phyloP scores from a whole-genome alignment of 495 filamentous ascomycete species.

The Penicillium desertorum region DNA sequence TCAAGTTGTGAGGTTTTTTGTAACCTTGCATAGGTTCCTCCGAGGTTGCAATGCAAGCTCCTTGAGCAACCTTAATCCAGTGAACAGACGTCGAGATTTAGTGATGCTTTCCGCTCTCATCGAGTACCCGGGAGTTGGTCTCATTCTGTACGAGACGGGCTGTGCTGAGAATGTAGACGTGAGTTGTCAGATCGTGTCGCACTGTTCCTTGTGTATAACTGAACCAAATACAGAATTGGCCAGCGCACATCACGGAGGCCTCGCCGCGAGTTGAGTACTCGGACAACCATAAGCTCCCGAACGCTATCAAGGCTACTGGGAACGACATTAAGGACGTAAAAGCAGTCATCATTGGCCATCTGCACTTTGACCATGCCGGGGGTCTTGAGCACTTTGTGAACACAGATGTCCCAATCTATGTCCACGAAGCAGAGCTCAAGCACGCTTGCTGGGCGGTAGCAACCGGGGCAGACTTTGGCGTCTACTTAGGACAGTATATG shows the following conservation, averaged over 20 bases:
- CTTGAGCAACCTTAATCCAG: slow-evolving; percentile 26
- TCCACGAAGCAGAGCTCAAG: slow-evolving; percentile 52
- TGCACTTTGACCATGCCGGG: slow-evolving; percentile 56
- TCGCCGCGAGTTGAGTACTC: slow-evolving; percentile 48
- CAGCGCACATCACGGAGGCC: slow-evolving; percentile 42
- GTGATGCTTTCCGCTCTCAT: slow-evolving; percentile 47
- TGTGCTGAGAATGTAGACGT: slow-evolving; percentile 47
- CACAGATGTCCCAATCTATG: slow-evolving; percentile 52
- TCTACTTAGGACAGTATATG: slow-evolving; percentile 47
- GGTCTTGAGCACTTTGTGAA: slow-evolving; percentile 51
- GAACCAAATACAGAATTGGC: slow-evolving; percentile 30
- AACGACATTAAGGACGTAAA: slow-evolving; percentile 53
- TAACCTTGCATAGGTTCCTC: slow-evolving; percentile 21
- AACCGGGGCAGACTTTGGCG: slow-evolving; percentile 43
- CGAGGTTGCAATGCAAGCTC: slow-evolving; percentile 31
- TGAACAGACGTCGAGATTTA: slow-evolving; percentile 43
- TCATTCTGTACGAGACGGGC: slow-evolving; percentile 55
- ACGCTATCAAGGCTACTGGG: slow-evolving; percentile 47
- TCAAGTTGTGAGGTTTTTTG: not conserved
- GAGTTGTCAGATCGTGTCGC: slow-evolving; percentile 14
- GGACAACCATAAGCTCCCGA: slow-evolving; percentile 41
- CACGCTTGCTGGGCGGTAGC: slow-evolving; percentile 49
- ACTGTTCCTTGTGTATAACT: not conserved
- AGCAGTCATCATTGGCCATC: slow-evolving; percentile 53
- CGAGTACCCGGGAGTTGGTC: slow-evolving; percentile 50